phyloP scores from a whole-genome alignment of 345 rosid genomes.

The Firmiana major region DNA sequence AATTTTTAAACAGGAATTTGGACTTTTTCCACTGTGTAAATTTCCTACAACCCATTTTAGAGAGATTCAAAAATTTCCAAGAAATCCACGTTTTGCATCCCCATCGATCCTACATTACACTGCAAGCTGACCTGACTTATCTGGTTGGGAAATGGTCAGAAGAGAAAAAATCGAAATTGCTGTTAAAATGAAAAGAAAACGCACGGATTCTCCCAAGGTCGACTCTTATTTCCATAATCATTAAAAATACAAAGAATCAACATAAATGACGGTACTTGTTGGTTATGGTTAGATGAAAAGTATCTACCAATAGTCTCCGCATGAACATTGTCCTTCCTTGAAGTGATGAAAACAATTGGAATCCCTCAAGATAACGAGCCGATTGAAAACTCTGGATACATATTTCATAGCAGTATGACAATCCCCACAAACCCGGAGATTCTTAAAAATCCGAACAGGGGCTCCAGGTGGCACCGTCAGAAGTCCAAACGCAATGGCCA shows the following conservation, averaged over 20 bases:
- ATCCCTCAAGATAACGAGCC: conserved; percentile 75
- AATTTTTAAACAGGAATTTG: conserved; percentile 7
- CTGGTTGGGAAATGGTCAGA: no score
- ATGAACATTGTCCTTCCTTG: conserved; percentile 74
- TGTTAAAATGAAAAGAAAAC: no score
- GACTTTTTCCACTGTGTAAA: conserved; percentile 10
- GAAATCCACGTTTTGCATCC: background rate
- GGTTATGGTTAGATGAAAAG: conserved; percentile 7
- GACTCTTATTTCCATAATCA: no score
- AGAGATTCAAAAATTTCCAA: conserved; percentile 16
- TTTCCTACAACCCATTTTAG: background rate
- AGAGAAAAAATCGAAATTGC: no score
- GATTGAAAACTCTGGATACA: conserved; percentile 53
- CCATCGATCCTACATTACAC: background rate
- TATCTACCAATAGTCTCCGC: conserved; percentile 84
- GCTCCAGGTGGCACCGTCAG: conserved; percentile 49
- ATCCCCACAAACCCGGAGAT: conserved; percentile 90
- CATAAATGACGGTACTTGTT: no score
- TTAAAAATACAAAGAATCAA: no score
- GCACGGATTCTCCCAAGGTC: no score
- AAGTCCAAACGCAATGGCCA: conserved; percentile 80
- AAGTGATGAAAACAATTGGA: conserved; percentile 95
- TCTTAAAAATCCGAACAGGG: conserved; percentile 81
- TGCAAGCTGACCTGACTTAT: background rate
- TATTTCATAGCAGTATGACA: conserved; percentile 82